Base-by-base conservation (phyloP, 1,139 yeast species). In the Yamadazyma trypodendri region DNA sequence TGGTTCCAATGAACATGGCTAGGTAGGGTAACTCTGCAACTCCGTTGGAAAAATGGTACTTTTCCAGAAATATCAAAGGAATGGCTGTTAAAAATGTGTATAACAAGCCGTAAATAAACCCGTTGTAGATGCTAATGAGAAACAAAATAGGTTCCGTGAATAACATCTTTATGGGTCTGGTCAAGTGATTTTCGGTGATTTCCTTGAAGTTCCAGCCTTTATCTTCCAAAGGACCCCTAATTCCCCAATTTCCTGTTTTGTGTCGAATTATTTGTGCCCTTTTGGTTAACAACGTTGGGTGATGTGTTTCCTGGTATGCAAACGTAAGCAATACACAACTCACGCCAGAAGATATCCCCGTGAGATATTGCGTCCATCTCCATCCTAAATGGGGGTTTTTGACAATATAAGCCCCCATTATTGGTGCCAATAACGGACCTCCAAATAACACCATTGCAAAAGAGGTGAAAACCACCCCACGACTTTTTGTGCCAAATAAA, bases 191-290 rank as follows among this genome's bases (percentile, higher is more conserved):
- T 47, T 81, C 78, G 17, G 71, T 75, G 44, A 87, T 78, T 49
- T 82, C 89, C 51, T 68, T 69, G 32, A 84, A 38, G 21, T 79
- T 68, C 33, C 84, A 63, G 39, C 73, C 71, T 39, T 80, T 74
- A 47, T 79, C 83, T 54, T 86, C 95, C 52, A 83, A 90, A 3
- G 92, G 81, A 14, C 95, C 92, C 53, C 79, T 81, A 36, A 86
- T 81, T 25, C 87, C 87, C 94, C 95, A 84, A 56, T 75, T 79
- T 0, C 68, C 68, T 2, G 72, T 65, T 50, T 71, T 52, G 50
- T 75, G 64, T 53, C 85, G 76, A 50, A 83, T 69, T 32, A 54
- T 57, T 44, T 69, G 72, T 2, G 90, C 90, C 58, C 81, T 81
- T n/a, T 61, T 46, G 18, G 73, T 77, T 43, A 83, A 58, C 34